Percentiles rank a stretch among this genome's conserved stretches.
These are phyloP conservation scores for Hyphodiscus sp. DNA, from an alignment of 2,329 filamentous ascomycete species.

Conservation along the genomic window DNA sequence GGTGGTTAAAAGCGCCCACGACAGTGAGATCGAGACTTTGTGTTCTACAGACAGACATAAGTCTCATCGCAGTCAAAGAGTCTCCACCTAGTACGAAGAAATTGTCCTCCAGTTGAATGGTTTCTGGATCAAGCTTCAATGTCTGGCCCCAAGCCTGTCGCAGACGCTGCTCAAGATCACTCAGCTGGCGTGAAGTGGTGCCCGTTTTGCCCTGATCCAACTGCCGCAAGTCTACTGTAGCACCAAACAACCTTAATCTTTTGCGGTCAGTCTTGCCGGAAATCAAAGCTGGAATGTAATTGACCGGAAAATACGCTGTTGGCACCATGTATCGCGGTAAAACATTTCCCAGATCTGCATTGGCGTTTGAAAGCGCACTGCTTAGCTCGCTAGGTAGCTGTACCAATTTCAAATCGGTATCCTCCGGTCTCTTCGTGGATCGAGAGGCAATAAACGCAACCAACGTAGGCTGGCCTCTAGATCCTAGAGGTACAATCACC, in stretches of 20 bases:
- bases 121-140: slow-evolving; percentile 8
- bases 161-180: slow-evolving; percentile 5
- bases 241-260: slow-evolving; percentile 15
- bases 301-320: slow-evolving; percentile 27
- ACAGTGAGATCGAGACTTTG: slow-evolving; percentile 33
- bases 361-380: slow-evolving; percentile 1
- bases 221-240: too few species aligned
- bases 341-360: slow-evolving; percentile 19
- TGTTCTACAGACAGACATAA: slow-evolving; percentile 34
- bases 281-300: slow-evolving; percentile 23
- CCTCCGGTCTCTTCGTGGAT: too few species aligned
- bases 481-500: background rate
- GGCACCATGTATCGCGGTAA: slow-evolving; percentile 31
- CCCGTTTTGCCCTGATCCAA: too few species aligned
- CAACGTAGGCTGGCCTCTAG: background rate
- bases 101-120: slow-evolving; percentile 26
- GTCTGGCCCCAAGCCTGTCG: slow-evolving; percentile 6
- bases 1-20: slow-evolving; percentile 36
- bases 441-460: too few species aligned
- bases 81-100: slow-evolving; percentile 34
- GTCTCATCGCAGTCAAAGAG: slow-evolving; percentile 33
- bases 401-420: too few species aligned
- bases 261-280: slow-evolving; percentile 34
- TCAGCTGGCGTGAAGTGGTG: background rate
- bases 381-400: too few species aligned